These are phyloP conservation scores for Thraustotheca clavata DNA, from an alignment of 352 stramenopile species.

Conservation along the genomic window DNA sequence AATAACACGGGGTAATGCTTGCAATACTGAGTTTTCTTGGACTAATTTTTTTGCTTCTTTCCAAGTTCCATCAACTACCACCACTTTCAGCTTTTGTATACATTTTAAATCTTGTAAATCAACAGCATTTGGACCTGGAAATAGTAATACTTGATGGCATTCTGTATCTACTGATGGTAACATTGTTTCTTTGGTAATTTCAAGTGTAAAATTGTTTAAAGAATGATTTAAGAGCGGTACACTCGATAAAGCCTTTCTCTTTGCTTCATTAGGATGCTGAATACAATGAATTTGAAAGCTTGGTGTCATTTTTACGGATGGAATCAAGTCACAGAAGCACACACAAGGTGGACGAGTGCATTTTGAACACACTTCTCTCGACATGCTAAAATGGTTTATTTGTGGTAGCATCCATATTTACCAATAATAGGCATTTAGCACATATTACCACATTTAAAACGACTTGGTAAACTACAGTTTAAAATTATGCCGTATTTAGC, in stretches of 20 bases:
- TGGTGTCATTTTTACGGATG: neutral
- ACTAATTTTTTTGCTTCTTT: conserved; percentile 75
- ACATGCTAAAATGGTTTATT: too few species aligned
- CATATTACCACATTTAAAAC: too few species aligned
- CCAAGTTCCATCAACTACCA: conserved; percentile 74
- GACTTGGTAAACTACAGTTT: too few species aligned
- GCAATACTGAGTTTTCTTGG: conserved; percentile 30
- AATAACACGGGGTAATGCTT: neutral
- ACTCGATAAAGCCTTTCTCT: conserved; percentile 13
- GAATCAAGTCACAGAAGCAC: conserved; percentile 15
- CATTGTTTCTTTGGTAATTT: neutral
- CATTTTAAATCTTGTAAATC: neutral
- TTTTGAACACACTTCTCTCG: neutral
- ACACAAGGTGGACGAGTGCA: conserved; percentile 7
- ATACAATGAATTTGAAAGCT: conserved; percentile 4
- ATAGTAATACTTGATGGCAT: neutral
- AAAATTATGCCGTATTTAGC: too few species aligned
- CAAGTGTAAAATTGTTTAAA: conserved; percentile 3
- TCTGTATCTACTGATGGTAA: neutral
- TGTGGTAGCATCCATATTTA: too few species aligned
- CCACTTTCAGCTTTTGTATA: conserved; percentile 23
- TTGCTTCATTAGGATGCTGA: conserved; percentile 18
- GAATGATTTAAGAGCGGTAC: conserved; percentile 3
- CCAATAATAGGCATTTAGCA: too few species aligned
- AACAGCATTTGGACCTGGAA: conserved; percentile 3